These are phyloP conservation scores for Penicillium sp. DNA, from an alignment of 2,329 filamentous ascomycete genomes.

Conservation along the genomic window DNA sequence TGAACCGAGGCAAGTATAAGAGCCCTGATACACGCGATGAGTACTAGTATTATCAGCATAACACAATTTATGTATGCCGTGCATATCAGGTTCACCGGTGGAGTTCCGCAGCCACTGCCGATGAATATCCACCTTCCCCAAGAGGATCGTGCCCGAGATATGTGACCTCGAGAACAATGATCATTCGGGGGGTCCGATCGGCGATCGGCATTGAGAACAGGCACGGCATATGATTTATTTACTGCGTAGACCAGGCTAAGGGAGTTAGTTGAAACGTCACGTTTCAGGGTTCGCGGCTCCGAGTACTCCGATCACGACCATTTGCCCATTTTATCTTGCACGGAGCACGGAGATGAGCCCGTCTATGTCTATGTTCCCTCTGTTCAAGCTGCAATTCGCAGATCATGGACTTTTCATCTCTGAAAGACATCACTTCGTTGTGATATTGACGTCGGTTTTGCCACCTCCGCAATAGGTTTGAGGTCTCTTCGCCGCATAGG, in stretches of 20 bases:
- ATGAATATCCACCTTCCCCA: constrained; percentile 3
- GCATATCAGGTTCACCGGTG: constrained; percentile 10
- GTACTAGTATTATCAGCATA: neutral
- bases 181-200: neutral
- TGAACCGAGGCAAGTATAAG: no score
- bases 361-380: neutral
- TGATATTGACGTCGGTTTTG: neutral
- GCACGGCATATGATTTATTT: neutral
- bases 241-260: neutral
- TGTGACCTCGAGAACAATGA: neutral
- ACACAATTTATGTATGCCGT: constrained; percentile 8
- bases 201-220: neutral
- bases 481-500: no score
- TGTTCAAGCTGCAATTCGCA: neutral
- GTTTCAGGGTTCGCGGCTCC: neutral
- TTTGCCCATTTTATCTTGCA: neutral
- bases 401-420: neutral
- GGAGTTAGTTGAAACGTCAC: neutral
- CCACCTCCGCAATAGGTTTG: neutral
- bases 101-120: constrained; percentile 23
- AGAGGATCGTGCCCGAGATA: neutral
- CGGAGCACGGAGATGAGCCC: constrained; percentile 7
- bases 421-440: neutral
- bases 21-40: no score
- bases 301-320: neutral